These are phyloP conservation scores for Taiozyma sp. DNA, from an alignment of 1,139 yeast genomes.

Conservation along the genomic window DNA sequence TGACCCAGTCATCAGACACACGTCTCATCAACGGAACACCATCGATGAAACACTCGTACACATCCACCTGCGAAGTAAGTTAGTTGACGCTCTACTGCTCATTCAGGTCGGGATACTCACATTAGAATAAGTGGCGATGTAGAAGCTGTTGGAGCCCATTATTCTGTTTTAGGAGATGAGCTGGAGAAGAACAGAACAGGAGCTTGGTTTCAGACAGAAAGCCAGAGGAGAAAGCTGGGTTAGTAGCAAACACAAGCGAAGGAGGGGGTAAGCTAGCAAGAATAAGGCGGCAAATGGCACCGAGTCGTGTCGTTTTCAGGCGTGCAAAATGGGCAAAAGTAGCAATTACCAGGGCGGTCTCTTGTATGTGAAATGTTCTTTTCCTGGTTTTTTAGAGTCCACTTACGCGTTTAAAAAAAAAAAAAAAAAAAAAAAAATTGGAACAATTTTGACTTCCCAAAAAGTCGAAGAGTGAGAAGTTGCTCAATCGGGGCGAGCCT, in stretches of 20 bases:
- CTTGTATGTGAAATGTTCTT: not conserved
- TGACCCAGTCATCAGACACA: conserved; percentile 73
- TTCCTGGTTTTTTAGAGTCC: not conserved
- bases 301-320: not conserved
- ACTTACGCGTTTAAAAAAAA: not conserved
- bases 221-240: not conserved
- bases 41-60: conserved; percentile 52
- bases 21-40: conserved; percentile 70
- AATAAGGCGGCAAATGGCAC: not conserved
- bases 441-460: not conserved
- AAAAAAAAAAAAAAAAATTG: not conserved
- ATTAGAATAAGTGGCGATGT: conserved; percentile 23
- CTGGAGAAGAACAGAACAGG: not conserved
- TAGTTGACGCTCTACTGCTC: not conserved
- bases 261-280: not conserved
- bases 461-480: not conserved
- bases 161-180: not conserved
- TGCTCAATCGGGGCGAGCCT: not conserved
- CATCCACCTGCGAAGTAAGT: conserved; percentile 32
- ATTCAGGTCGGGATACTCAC: conserved; percentile 11
- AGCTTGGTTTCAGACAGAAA: not conserved
- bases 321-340: not conserved
- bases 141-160: conserved; percentile 4
- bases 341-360: not conserved
- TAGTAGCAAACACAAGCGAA: not conserved